Evolutionary conservation across 108 stramenopile genomes (phyloP).

Genomic region (Cylindrotheca closterium): DNA sequence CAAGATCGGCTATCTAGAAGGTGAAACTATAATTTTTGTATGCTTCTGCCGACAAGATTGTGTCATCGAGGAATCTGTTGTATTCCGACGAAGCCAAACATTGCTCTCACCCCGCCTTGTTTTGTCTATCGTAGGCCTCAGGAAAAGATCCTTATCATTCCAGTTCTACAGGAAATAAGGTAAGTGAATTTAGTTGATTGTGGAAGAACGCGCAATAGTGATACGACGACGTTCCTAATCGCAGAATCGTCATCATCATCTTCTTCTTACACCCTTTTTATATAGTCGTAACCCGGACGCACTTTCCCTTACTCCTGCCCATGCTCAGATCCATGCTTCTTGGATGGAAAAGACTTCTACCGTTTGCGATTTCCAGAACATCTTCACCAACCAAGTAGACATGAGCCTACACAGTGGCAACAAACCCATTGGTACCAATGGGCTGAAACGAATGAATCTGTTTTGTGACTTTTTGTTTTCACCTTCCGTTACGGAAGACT

Average conservation of each 20-base stretch:
- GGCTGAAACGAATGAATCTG: slow-evolving; percentile 68
- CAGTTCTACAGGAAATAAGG: slow-evolving; percentile 86
- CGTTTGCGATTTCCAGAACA: slow-evolving; percentile 38
- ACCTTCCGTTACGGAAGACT: slow-evolving; percentile 51
- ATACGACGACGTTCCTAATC: no score
- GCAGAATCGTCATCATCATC: neutral
- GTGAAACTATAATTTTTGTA: no score
- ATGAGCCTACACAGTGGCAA: slow-evolving; percentile 80
- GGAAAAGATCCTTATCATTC: slow-evolving; percentile 72
- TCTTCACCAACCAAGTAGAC: slow-evolving; percentile 65
- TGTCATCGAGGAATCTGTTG: no score
- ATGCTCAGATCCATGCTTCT: slow-evolving; percentile 61
- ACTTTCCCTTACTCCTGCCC: slow-evolving; percentile 78
- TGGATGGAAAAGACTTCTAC: slow-evolving; percentile 74
- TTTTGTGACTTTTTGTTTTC: slow-evolving; percentile 83
- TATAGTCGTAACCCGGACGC: slow-evolving; percentile 85
- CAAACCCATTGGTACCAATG: slow-evolving; percentile 80
- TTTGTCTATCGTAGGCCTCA: no score
- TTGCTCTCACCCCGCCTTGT: no score
- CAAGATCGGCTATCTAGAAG: slow-evolving; percentile 57
- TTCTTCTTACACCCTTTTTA: neutral
- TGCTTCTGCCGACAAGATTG: neutral
- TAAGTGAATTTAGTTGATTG: neutral
- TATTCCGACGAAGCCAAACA: no score
- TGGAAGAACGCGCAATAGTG: neutral